Conservation (phyloP, 1,139 yeast species). For the Pichia sp. region DNA sequence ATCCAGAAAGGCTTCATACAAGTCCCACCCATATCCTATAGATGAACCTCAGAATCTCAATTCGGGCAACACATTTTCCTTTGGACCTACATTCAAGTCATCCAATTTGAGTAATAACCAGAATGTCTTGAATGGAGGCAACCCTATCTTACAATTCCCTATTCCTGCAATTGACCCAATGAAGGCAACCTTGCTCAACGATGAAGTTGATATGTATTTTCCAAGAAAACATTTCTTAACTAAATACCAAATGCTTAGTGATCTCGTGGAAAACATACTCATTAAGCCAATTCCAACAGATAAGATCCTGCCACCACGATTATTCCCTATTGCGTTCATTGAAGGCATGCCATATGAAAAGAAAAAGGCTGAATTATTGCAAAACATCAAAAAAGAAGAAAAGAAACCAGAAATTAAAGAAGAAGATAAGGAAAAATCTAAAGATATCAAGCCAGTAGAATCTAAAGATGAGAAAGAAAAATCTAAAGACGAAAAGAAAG, state of each 20-base stretch:
- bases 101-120: constrained; percentile 12
- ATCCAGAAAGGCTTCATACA: constrained; percentile 6
- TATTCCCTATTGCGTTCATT: constrained; percentile 39
- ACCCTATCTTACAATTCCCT: constrained; percentile 27
- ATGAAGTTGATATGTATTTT: constrained; percentile 63
- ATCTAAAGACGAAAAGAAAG: not conserved
- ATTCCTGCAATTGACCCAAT: constrained; percentile 25
- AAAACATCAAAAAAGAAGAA: not conserved
- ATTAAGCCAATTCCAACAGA: constrained; percentile 50
- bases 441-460: too few species aligned
- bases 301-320: constrained; percentile 48
- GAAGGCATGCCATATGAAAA: constrained; percentile 36
- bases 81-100: constrained; percentile 11
- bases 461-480: not conserved
- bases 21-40: constrained; percentile 3
- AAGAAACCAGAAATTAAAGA: not conserved
- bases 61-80: not conserved
- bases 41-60: not conserved
- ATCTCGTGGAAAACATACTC: constrained; percentile 53
- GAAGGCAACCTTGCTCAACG: constrained; percentile 40
- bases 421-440: not conserved
- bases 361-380: constrained; percentile 29
- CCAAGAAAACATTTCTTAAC: constrained; percentile 53
- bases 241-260: constrained; percentile 53
- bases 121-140: constrained; percentile 17